phyloP scores from a whole-genome alignment of 768 basidiomycete species.

The Suillus bovinus region DNA sequence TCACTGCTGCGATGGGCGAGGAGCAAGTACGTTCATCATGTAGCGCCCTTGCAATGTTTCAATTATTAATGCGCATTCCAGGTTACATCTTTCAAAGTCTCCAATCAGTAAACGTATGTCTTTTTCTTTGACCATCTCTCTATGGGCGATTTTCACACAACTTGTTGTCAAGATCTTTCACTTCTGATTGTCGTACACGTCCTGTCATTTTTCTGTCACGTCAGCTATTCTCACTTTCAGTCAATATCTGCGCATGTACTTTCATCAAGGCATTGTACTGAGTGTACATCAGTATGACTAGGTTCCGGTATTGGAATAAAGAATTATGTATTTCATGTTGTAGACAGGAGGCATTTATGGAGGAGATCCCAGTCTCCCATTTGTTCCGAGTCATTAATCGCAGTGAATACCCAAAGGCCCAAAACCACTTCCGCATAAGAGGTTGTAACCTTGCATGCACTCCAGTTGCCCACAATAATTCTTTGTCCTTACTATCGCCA shows the following conservation, averaged over 20 bases:
- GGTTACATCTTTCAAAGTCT: conserved; percentile 5
- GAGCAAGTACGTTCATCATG: conserved; percentile 54
- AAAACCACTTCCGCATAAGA: neutral
- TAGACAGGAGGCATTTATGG: conserved; percentile 7
- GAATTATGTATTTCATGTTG: conserved; percentile 9
- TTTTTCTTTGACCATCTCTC: neutral
- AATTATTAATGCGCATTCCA: neutral
- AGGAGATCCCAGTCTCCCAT: neutral
- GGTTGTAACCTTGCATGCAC: neutral
- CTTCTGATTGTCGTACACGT: conserved; percentile 8
- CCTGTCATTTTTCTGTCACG: conserved; percentile 11
- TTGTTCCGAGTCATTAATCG: neutral
- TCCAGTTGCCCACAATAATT: neutral
- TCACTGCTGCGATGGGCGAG: conserved; percentile 89
- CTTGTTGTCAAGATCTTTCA: conserved; percentile 3
- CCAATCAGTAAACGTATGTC: neutral
- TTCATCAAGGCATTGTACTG: conserved; percentile 8
- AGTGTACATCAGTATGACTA: conserved; percentile 8
- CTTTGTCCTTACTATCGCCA: neutral
- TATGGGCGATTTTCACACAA: neutral
- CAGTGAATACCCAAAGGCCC: neutral
- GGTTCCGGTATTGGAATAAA: conserved; percentile 3
- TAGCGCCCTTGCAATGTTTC: conserved; percentile 18
- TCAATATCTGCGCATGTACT: conserved; percentile 8
- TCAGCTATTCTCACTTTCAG: conserved; percentile 6